Evolutionary conservation across 2,329 filamentous ascomycete species (phyloP), one percentile per base, ranked within the genome.

Genomic region (Phaeosphaeriaceae sp.): DNA sequence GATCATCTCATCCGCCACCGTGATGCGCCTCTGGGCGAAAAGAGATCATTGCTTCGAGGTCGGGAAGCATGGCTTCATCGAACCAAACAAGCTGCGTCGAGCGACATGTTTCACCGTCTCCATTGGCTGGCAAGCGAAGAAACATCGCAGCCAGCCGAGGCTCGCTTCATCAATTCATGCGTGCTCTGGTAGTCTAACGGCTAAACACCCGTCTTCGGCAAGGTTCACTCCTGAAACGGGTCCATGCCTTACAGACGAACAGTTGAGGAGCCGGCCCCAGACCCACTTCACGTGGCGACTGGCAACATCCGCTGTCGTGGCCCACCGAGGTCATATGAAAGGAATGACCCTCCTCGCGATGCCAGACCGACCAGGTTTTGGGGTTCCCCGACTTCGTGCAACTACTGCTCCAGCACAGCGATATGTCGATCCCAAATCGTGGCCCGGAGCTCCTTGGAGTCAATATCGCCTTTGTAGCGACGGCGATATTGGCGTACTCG

Each of bases 381-480:
- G 58, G 56, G 45, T 56, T 53, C 50, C 44, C 54, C 52, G 44
- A 51, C 33, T 55, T 49, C 49, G 54, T 50, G 53, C 36, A 42
- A 36, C 46, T 20, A 48, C 50, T 50, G 48, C 58, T 46, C 44
- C 22, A 55, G 46, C 20, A 52, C 51, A 54, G 33, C 58, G 65
- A 40, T 20, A 75, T 75, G 72, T 65, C 63, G 22, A 63, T 72
- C 33, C 67, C 69, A n/a, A 72, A 73, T 48, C 65, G 74, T 54
- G 74, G 72, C n/a, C 69, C 73, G 5, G 67, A 73, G 61, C 72
- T 76, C 44, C 52, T 71, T 21, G 70, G 57, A 41, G 68, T 75
- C 45, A 67, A 75, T 50, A 62, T 73, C 44, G 60, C 64, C 9
- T 76, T 76, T 42, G 22, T 75, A 42, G 48, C 56, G 7, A 65